Evolutionary conservation across 306 rosid species (phyloP).

Genomic region (Trifolium pratense): DNA sequence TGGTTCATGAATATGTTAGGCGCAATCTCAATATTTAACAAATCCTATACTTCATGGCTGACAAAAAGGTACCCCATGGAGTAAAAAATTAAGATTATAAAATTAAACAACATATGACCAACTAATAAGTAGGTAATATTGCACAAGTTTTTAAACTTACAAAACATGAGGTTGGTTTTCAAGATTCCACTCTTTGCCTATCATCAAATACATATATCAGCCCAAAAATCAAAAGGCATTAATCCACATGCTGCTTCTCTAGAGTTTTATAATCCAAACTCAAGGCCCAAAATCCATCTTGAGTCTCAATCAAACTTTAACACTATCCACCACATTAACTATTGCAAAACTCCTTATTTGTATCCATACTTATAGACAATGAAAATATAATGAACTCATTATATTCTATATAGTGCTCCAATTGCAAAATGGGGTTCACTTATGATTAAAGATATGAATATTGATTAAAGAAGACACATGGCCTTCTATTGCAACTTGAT

Average conservation of each 20-base stretch:
- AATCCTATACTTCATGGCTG: background rate
- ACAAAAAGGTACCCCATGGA: no score
- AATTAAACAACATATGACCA: background rate
- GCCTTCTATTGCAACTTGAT: background rate
- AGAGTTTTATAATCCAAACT: conserved; percentile 6
- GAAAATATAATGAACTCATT: background rate
- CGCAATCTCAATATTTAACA: background rate
- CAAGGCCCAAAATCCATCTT: conserved; percentile 29
- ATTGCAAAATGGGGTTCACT: background rate
- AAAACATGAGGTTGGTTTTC: background rate
- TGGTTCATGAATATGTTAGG: background rate
- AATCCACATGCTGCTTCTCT: background rate
- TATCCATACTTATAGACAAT: background rate
- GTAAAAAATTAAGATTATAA: background rate
- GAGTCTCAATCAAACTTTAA: background rate
- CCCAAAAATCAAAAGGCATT: conserved; percentile 17
- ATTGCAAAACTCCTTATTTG: background rate
- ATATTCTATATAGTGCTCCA: background rate
- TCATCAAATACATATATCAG: background rate
- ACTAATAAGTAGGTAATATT: conserved; percentile 5
- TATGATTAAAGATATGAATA: background rate
- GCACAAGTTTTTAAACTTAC: conserved; percentile 1
- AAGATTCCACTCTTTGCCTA: conserved; percentile 3
- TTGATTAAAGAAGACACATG: background rate
- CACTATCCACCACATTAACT: background rate